Percentiles rank a stretch among this genome's conserved stretches.
These are phyloP conservation scores for Beauveria australis DNA, from an alignment of 2,329 filamentous ascomycete species.

Conservation along the genomic window DNA sequence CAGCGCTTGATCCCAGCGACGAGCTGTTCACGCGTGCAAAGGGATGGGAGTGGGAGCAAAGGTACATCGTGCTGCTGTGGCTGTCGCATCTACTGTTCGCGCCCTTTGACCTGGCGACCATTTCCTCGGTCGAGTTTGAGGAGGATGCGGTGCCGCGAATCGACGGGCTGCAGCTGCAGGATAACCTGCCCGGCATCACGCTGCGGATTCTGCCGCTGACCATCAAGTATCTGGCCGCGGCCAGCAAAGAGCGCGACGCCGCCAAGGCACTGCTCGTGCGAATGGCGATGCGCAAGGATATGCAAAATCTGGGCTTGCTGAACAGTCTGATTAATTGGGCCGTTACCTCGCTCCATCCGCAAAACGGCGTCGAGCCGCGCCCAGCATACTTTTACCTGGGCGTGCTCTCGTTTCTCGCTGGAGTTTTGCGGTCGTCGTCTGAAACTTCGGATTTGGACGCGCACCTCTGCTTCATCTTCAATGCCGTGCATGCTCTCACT, in stretches of 20 bases:
- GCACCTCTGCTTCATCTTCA: constrained; percentile 59
- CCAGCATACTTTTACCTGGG: constrained; percentile 73
- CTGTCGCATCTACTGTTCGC: constrained; percentile 73
- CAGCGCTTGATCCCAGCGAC: constrained; percentile 6
- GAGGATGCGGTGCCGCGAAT: constrained; percentile 35
- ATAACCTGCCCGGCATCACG: constrained; percentile 59
- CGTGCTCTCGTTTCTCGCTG: constrained; percentile 69
- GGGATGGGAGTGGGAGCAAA: constrained; percentile 71
- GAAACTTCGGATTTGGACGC: constrained; percentile 67
- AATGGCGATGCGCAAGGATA: constrained; percentile 75
- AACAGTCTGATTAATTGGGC: constrained; percentile 63
- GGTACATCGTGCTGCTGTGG: constrained; percentile 84
- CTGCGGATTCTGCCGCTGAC: constrained; percentile 63
- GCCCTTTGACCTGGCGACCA: constrained; percentile 82
- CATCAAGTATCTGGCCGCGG: constrained; percentile 59
- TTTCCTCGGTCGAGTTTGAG: constrained; percentile 56
- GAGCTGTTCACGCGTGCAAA: constrained; percentile 11
- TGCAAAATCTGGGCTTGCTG: constrained; percentile 70
- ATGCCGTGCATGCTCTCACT: constrained; percentile 52
- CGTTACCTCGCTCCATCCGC: constrained; percentile 48
- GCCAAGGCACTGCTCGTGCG: constrained; percentile 77
- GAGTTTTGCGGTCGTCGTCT: constrained; percentile 59
- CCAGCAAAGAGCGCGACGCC: constrained; percentile 83
- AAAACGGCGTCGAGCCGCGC: constrained; percentile 24
- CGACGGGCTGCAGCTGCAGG: constrained; percentile 46